Base-by-base conservation (phyloP, 345 rosid species). In the Hypericum perforatum region DNA sequence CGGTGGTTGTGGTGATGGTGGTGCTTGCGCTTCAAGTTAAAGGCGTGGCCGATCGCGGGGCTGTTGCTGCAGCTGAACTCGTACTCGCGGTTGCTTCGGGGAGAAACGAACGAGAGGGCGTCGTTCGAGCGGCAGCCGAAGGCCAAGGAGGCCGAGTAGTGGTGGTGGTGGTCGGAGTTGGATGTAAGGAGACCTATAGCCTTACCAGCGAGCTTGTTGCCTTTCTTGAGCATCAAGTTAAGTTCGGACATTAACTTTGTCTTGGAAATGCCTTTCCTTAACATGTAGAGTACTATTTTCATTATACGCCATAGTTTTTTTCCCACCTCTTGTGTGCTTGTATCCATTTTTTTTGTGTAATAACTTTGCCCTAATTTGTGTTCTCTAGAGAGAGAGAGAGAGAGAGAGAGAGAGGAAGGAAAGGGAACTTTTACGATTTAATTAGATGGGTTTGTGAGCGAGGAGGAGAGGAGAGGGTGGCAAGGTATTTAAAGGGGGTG, bases 41-140 rank as follows among this genome's bases (percentile, higher is more conserved):
- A 47, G 49, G 76, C 67, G 39, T 71, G 55, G 64, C 53, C 38
- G 50, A 64, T 13, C 8, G 78, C 69, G 0, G 97, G 98, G 73
- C 78, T 86, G 74, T 86, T 86, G 76, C 96, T 91, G 76, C 98
- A 91, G 77, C 96, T 84, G 71, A 91, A 91, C 73, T 91, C 98
- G 60, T 86, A 87, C 43, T 87, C 96, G 0, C 32, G 32, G 32
- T 22, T 22, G 32, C 32, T 22, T 22, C 74, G 62, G 0, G 89
- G 85, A 22, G 85, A 79, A 5, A 82, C 22, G 75, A 81, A 82
- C 32, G 86, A 75, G 15, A 81, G 64, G 52, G 84, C 65, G 53
- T 82, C 85, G 49, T 59, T 58, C 11, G 95, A 80, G 11, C 82
- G 84, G 71, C 97, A 90, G 11, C 84, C 71, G 76, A 86, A 70